Conservation (phyloP, 257 asterid genomes). For the Solanum chmielewskii region DNA sequence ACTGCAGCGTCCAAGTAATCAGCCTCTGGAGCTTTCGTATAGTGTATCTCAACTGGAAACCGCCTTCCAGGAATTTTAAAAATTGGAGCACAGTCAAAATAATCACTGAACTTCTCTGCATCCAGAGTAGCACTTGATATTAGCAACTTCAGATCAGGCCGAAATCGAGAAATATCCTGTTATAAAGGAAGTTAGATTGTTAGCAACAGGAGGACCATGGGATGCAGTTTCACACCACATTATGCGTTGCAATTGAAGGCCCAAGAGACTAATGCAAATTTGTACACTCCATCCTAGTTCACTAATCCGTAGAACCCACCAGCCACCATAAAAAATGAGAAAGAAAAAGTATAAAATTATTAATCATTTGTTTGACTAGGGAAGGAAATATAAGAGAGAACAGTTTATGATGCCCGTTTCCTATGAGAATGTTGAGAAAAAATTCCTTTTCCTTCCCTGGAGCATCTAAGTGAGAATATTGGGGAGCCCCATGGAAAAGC, state of each 20-base stretch:
- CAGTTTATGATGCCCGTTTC: not conserved
- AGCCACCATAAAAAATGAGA: not conserved
- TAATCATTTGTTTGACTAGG: not conserved
- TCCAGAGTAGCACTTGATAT: slow-evolving; percentile 95
- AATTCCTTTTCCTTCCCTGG: not conserved
- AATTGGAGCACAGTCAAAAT: slow-evolving; percentile 35
- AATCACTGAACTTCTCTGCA: slow-evolving; percentile 62
- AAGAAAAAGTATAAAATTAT: not conserved
- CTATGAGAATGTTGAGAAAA: not conserved
- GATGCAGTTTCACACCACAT: not conserved
- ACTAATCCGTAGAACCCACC: not conserved
- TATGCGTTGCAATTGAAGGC: not conserved
- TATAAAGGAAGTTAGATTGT: not conserved
- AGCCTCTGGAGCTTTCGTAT: slow-evolving; percentile 94
- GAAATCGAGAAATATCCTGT: slow-evolving; percentile 74
- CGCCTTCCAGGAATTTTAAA: slow-evolving; percentile 89
- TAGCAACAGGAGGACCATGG: not conserved
- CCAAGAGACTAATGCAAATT: not conserved
- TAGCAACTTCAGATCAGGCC: slow-evolving; percentile 79
- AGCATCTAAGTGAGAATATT: not conserved
- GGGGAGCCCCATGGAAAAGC: not conserved
- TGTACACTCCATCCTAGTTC: not conserved
- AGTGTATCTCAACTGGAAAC: slow-evolving; percentile 83
- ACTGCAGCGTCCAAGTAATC: slow-evolving; percentile 93
- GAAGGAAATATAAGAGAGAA: not conserved